These are phyloP conservation scores for Rhodotorula toruloides DNA, from an alignment of 768 basidiomycete genomes.

Conservation along the genomic window DNA sequence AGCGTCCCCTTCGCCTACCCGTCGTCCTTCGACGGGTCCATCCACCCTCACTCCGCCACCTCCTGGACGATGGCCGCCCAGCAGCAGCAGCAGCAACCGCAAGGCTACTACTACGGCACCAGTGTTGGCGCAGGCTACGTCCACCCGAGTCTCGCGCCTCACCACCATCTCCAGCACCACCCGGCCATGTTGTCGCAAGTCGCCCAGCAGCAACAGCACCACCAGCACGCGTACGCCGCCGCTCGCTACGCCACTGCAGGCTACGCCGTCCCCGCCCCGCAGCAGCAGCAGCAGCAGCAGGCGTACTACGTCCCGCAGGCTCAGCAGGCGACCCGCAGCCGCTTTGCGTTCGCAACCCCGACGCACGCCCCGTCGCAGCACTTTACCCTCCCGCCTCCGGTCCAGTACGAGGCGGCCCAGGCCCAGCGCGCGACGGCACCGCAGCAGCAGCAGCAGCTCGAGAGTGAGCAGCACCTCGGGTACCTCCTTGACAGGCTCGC, in stretches of 20 bases:
- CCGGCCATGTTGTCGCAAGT: slow-evolving; percentile 17
- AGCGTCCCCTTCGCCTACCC: slow-evolving; percentile 24
- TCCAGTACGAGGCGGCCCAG: slow-evolving; percentile 6
- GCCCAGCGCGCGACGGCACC: slow-evolving; percentile 29
- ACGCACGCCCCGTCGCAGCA: slow-evolving; percentile 1
- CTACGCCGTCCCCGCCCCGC: slow-evolving; percentile 6
- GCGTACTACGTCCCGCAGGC: background rate
- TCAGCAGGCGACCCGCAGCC: slow-evolving; percentile 24
- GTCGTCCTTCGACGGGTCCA: slow-evolving; percentile 26
- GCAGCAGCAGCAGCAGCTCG: too few species aligned
- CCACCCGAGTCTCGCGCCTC: slow-evolving; percentile 8
- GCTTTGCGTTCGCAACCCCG: slow-evolving; percentile 30
- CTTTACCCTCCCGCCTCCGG: slow-evolving; percentile 28
- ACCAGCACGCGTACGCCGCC: background rate
- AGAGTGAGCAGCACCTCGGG: slow-evolving; percentile 28
- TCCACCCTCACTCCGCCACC: background rate
- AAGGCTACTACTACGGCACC: slow-evolving; percentile 7
- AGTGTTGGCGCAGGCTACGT: slow-evolving; percentile 17
- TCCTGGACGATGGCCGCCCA: slow-evolving; percentile 25
- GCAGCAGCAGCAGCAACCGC: slow-evolving; percentile 4
- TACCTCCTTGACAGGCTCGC: slow-evolving; percentile 27
- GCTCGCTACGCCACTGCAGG: slow-evolving; percentile 1
- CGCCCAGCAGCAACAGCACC: slow-evolving; percentile 2
- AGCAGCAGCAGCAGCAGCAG: slow-evolving; percentile 12
- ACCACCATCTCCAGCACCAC: slow-evolving; percentile 6